Percentiles rank a stretch among this genome's conserved stretches.
These are phyloP conservation scores for Marasmius tenuissimus DNA, from an alignment of 1,284 basidiomycete genomes.

Conservation along the genomic window DNA sequence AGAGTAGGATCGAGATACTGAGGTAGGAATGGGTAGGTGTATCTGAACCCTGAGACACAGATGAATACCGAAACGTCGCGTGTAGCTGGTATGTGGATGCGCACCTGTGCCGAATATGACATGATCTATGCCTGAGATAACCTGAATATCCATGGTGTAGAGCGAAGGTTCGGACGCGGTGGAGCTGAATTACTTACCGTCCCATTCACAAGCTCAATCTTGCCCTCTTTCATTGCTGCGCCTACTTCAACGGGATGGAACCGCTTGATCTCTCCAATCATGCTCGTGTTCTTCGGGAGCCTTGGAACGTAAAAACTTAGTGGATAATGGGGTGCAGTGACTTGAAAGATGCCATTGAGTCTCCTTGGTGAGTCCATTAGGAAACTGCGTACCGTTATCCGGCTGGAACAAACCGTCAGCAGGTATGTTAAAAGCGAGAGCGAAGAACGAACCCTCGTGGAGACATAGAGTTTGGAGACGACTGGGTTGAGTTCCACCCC, in stretches of 20 bases:
- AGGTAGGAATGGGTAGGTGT: constrained; percentile 47
- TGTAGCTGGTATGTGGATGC: neutral
- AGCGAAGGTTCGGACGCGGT: neutral
- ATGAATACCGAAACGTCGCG: neutral
- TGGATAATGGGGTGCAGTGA: constrained; percentile 4
- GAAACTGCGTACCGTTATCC: constrained; percentile 8
- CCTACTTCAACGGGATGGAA: constrained; percentile 20
- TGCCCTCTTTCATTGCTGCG: constrained; percentile 24
- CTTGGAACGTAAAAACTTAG: constrained; percentile 18
- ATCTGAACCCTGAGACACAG: constrained; percentile 34
- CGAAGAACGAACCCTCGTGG: constrained; percentile 26
- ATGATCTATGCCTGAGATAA: constrained; percentile 35
- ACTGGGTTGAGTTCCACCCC: constrained; percentile 33
- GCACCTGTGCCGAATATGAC: constrained; percentile 41
- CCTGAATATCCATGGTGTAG: constrained; percentile 12
- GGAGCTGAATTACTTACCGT: constrained; percentile 26
- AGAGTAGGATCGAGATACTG: constrained; percentile 36
- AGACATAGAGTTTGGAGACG: constrained; percentile 36
- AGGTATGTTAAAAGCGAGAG: neutral
- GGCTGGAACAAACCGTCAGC: neutral
- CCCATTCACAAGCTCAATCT: constrained; percentile 40
- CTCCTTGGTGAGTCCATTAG: neutral
- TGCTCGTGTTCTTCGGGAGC: constrained; percentile 28
- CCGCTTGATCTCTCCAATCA: constrained; percentile 30
- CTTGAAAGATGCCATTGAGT: neutral